These are phyloP conservation scores for Dipodascus albidus DNA, from an alignment of 805 yeast genomes.

Conservation along the genomic window DNA sequence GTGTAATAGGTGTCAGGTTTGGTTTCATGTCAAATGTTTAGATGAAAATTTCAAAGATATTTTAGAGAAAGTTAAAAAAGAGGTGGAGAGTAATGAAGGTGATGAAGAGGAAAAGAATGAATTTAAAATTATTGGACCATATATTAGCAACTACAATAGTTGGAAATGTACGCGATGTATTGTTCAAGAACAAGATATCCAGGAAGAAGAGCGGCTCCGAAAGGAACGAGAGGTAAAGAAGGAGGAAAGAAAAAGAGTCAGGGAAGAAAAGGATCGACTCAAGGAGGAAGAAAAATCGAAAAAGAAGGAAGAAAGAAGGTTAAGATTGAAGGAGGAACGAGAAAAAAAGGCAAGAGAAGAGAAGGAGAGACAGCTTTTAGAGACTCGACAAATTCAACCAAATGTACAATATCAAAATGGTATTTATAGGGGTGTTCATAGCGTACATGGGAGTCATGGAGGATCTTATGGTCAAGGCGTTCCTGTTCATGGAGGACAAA, in stretches of 20 bases:
- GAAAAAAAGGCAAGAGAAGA: slow-evolving; percentile 8
- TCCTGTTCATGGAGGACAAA: too few relatives aligned
- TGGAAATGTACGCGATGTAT: not conserved
- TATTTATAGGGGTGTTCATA: too few relatives aligned
- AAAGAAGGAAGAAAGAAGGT: not conserved
- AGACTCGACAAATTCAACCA: not conserved
- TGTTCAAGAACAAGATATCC: not conserved
- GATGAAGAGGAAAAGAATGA: slow-evolving; percentile 3
- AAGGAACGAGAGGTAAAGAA: not conserved
- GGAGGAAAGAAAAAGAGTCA: slow-evolving; percentile 2
- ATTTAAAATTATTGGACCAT: not conserved
- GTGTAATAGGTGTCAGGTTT: slow-evolving; percentile 29
- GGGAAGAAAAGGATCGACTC: slow-evolving; percentile 5
- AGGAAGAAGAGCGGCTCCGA: slow-evolving; percentile 4
- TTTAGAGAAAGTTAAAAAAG: not conserved
- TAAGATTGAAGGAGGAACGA: slow-evolving; percentile 4
- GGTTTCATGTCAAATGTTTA: slow-evolving; percentile 32
- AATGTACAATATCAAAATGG: not conserved
- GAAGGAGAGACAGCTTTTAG: not conserved
- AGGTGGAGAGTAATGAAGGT: not conserved
- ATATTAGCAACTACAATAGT: not conserved
- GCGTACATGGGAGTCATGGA: too few relatives aligned
- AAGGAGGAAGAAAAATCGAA: not conserved
- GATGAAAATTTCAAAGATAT: slow-evolving; percentile 9
- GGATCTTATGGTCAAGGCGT: too few relatives aligned